These are phyloP conservation scores for Dendrobium chrysotoxum DNA, from an alignment of 106 monocot species.

Conservation along the genomic window DNA sequence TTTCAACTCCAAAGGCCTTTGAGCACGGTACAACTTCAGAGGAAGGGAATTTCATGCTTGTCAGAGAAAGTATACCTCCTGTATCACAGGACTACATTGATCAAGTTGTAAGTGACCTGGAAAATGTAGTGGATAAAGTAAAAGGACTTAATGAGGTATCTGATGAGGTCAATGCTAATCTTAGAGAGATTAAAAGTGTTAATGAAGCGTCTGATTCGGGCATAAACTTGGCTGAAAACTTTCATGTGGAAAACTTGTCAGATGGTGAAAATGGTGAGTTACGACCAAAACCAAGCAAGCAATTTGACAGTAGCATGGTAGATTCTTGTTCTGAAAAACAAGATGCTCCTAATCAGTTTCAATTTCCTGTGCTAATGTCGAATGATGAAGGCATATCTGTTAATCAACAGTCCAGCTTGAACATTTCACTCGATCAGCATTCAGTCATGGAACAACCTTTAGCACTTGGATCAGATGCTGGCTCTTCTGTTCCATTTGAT, in stretches of 20 bases:
- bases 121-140: no score
- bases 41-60: neutral
- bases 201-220: neutral
- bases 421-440: no score
- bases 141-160: neutral
- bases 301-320: neutral
- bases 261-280: neutral
- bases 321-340: neutral
- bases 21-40: neutral
- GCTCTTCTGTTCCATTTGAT: neutral
- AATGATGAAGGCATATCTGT: no score
- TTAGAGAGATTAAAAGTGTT: neutral
- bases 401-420: no score
- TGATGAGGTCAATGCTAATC: neutral
- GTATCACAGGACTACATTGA: neutral
- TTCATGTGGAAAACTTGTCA: neutral
- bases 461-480: neutral
- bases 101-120: neutral
- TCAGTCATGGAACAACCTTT: neutral
- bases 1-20: conserved; percentile 8
- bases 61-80: neutral
- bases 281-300: neutral
- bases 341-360: no score
- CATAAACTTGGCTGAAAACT: neutral
- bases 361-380: no score